Percentiles rank a stretch among this genome's conserved stretches.
These are phyloP conservation scores for Phytopythium chamaehyphon DNA, from an alignment of 352 stramenopile genomes.

Conservation along the genomic window DNA sequence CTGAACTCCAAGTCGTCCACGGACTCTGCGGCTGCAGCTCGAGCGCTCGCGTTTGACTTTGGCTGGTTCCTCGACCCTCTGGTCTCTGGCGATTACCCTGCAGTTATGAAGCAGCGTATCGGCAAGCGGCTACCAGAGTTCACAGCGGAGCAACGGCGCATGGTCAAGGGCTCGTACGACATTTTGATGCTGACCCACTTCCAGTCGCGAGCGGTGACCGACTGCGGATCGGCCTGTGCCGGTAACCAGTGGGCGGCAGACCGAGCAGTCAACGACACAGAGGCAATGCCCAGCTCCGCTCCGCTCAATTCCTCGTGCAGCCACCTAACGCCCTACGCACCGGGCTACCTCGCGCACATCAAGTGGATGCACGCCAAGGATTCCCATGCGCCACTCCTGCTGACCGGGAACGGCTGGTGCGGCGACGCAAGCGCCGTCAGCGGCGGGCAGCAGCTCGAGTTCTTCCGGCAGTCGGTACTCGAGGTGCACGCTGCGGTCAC, in stretches of 20 bases:
- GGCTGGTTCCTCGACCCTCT: constrained; percentile 85
- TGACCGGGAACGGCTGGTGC: constrained; percentile 51
- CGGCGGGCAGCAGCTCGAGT: constrained; percentile 23
- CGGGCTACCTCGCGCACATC: constrained; percentile 33
- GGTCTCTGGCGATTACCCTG: constrained; percentile 77
- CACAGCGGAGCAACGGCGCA: constrained; percentile 48
- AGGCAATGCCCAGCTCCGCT: constrained; percentile 46
- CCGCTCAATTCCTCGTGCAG: background rate
- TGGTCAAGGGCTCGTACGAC: constrained; percentile 29
- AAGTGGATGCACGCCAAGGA: constrained; percentile 36
- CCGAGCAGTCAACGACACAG: constrained; percentile 38
- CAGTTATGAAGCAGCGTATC: constrained; percentile 64
- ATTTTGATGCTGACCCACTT: constrained; percentile 92
- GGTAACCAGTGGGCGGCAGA: constrained; percentile 20
- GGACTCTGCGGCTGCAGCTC: constrained; percentile 34
- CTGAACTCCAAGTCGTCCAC: constrained; percentile 34
- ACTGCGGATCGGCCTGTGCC: background rate
- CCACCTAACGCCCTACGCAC: constrained; percentile 22
- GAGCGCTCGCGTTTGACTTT: constrained; percentile 68
- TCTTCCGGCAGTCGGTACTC: constrained; percentile 11
- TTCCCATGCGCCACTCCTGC: constrained; percentile 16
- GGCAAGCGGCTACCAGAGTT: constrained; percentile 73
- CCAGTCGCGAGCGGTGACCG: constrained; percentile 18
- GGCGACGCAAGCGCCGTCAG: constrained; percentile 32
- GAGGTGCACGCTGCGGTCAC: constrained; percentile 9